Evolutionary conservation across 306 rosid genomes (phyloP), one percentile per base, ranked within the genome.

Genomic region (Hippophae rhamnoides): DNA sequence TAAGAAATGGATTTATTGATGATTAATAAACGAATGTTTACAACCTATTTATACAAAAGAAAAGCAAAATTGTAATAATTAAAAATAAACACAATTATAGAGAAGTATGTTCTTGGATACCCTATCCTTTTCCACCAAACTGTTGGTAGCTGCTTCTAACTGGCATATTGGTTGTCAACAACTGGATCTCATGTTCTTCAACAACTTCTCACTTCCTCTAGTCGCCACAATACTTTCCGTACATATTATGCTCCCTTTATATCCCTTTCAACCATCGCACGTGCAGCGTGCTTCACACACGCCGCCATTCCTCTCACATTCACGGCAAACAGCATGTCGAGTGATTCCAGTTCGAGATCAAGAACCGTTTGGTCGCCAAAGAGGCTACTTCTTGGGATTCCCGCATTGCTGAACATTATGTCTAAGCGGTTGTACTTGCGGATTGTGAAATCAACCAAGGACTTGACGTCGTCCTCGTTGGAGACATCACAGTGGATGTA

Each of bases 231-330:
- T 45, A 12, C 87, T 82, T 1, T 50, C 78, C 1, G 75, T 75
- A 62, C 82, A 78, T 8, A 76, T 59, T 6, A 82, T 75, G 48
- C 76, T 63, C 27, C 60, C 4, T 38, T 54, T 9, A 43, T 61
- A 1, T 6, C 13, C 9, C 7, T 8, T 31, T 54, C 55, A 12
- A 61, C 13, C 67, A 61, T 69, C 43, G 54, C 41, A 3, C 51
- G 51, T 2, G 57, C 52, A n/a, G 68, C 57, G 13, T 69, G 52
- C 54, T 69, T 69, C 14, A 54, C 60, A 14, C 74, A 47, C n/a
- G 69, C 62, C 18, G 62, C 62, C 56, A 48, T 57, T 25, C 63
- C 70, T 0, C 63, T 41, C 0, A 44, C 62, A 10, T 66, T 57
- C 4, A 56, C 56, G 1, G 50, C 48, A 25, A 66, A 47, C n/a